Conservation (phyloP, 106 monocot species). For the Dioscorea alata region DNA sequence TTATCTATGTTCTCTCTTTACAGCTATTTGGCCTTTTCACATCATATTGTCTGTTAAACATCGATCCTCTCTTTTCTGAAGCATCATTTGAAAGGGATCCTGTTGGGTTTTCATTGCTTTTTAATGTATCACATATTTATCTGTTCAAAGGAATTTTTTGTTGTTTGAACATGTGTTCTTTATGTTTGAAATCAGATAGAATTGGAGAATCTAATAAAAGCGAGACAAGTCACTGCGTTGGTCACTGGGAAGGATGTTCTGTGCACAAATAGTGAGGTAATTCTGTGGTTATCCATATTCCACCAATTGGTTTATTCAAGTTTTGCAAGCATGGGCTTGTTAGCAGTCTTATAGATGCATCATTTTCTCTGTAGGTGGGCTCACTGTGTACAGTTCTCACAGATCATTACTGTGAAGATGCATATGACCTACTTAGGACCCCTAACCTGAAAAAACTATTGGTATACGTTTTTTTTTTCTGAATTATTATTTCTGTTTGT, state of each 20-base stretch:
- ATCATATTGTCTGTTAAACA: too few species aligned
- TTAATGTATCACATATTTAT: too few species aligned
- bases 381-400: slow-evolving; percentile 52
- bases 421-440: slow-evolving; percentile 41
- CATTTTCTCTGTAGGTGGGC: slow-evolving; percentile 26
- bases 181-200: slow-evolving; percentile 32
- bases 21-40: too few species aligned
- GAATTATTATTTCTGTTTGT: background rate
- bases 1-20: too few species aligned
- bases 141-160: too few species aligned
- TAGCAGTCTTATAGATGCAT: too few species aligned
- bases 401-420: slow-evolving; percentile 54
- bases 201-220: slow-evolving; percentile 42
- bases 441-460: slow-evolving; percentile 39
- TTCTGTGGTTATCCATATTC: background rate
- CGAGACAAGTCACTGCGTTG: slow-evolving; percentile 25
- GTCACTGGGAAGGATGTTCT: slow-evolving; percentile 52
- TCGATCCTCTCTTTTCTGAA: too few species aligned
- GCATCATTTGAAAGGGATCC: too few species aligned
- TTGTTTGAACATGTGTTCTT: background rate
- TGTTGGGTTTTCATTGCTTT: too few species aligned
- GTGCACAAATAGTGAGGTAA: slow-evolving; percentile 49
- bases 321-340: too few species aligned
- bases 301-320: too few species aligned
- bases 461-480: slow-evolving; percentile 5